Evolutionary conservation across 768 basidiomycete species (phyloP), one percentile per base, ranked within the genome.

Genomic region (Pleurotus citrinopileatus): DNA sequence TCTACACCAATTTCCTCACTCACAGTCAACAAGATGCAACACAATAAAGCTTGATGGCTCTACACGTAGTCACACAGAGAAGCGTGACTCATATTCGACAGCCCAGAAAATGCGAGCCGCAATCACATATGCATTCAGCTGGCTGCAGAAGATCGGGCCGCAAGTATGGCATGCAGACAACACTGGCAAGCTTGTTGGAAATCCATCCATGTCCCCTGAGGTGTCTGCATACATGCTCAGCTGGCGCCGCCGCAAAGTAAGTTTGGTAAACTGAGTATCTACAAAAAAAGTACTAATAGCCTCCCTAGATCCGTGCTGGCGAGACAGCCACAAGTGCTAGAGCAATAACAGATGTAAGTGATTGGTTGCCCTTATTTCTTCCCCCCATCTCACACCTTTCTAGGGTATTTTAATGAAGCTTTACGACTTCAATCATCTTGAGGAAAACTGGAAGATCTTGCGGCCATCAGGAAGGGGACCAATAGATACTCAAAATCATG

Each of bases 141-240:
- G 52, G 13, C 42, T 65, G 3, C 54, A 55, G 32, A 61, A 64
- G n/a, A n/a, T n/a, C n/a, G 0, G 55, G 67, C 3, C 63, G 69
- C 13, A 57, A 55, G 5, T 38, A 63, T n/a, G 57, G 62, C 7
- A 73, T 71, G 71, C 64, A 69, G 28, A 47, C 56, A 23, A 68
- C 44, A 59, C 36, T 15, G 63, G 63, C 2, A 50, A 54, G 40
- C 63, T 61, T 65, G 10, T 57, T 4, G 66, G 70, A 1, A 70
- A 71, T 44, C 68, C 66, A 20, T 70, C 66, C 0, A 51, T 66
- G 2, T 70, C 64, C 3, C 54, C 61, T 23, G 13, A 42, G 4
- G 64, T 71, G 0, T 64, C 65, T 1, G 55, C 40, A 0, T 71
- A 66, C 28, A 69, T 71, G 67, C 36, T 67, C 1, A 66, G 61